Conservation (phyloP, 352 stramenopile genomes). For the Thalassiosira tumida region DNA sequence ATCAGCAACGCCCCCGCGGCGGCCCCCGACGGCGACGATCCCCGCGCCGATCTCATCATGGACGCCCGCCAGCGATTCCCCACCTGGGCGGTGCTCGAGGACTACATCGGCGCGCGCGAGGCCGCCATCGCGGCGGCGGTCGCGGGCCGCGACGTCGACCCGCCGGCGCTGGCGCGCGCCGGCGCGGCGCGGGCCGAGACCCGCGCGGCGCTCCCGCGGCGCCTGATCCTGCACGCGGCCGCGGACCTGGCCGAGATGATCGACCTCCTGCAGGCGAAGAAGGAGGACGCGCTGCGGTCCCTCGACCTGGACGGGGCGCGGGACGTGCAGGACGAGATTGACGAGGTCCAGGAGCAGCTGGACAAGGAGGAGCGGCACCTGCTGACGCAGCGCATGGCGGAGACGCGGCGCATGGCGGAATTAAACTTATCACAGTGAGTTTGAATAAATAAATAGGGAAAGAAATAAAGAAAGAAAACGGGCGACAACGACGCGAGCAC, state of each 20-base stretch:
- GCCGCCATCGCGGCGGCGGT: conserved; percentile 65
- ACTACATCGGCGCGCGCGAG: conserved; percentile 71
- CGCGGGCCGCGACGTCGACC: conserved; percentile 76
- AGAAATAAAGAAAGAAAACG: no score
- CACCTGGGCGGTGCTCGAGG: conserved; percentile 75
- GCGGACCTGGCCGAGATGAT: conserved; percentile 77
- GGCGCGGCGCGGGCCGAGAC: conserved; percentile 78
- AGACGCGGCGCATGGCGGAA: no score
- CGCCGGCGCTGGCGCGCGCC: conserved; percentile 71
- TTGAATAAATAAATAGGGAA: no score
- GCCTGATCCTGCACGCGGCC: conserved; percentile 74
- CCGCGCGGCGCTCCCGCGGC: conserved; percentile 76
- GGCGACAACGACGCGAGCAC: no score
- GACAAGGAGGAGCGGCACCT: conserved; percentile 73
- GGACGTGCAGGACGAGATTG: conserved; percentile 74
- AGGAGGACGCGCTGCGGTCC: conserved; percentile 67
- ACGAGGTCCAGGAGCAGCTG: conserved; percentile 76
- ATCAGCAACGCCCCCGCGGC: no score
- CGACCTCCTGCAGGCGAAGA: conserved; percentile 73
- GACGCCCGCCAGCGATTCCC: conserved; percentile 78
- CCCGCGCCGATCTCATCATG: conserved; percentile 72
- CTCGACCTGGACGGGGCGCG: conserved; percentile 60
- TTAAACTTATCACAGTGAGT: no score
- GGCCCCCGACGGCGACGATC: no score
- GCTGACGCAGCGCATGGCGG: conserved; percentile 31